Base-by-base conservation (phyloP, 2,329 filamentous ascomycete species). In the Mycogone perniciosa region DNA sequence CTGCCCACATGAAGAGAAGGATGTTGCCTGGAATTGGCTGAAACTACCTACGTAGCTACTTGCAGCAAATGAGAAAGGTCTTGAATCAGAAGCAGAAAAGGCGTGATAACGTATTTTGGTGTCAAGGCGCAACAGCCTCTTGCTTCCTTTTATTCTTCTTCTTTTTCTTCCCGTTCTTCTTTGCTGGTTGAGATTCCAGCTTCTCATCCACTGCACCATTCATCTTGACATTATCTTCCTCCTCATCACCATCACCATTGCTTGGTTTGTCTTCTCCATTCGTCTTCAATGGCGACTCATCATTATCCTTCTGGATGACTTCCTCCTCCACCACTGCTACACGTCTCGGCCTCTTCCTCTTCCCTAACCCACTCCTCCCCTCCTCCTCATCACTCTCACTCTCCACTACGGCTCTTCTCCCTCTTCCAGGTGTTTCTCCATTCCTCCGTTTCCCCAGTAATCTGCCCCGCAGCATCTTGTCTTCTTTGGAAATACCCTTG, bases 291-390 rank as follows among this genome's bases (percentile, higher is more conserved):
- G 7, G 3, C 6, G 7, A 5, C 30, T 10, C 29, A 5, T n/a
- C 20, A 8, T 26, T 38, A 5, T 7, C 26, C 8, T 48, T 26
- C n/a, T 31, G 20, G 13, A 20, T 31, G 27, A 27, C 52, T 44
- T 58, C 57, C 45, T 45, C 42, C 35, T 20, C 53, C 58, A 39
- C 54, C 20, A 20, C 20, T 20, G 20, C 20, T 20, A 3, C 20
- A 20, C 20, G 20, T 20, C 3, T 56, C 30, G 58, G 56, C 55
- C 65, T 63, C 60, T 72, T 72, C 50, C 64, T 62, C 59, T 65
- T 69, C 2, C 70, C 70, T 3, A 72, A 41, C 43, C 61, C 67
- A 48, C 68, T 68, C 46, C 70, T 57, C 6, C 70, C 70, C 8
- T 62, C 59, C 1, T 71, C 67, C 5, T 67, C 64, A 20, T 67